phyloP scores from a whole-genome alignment of 75 land plant genomes.

The Cryptomeria japonica region DNA sequence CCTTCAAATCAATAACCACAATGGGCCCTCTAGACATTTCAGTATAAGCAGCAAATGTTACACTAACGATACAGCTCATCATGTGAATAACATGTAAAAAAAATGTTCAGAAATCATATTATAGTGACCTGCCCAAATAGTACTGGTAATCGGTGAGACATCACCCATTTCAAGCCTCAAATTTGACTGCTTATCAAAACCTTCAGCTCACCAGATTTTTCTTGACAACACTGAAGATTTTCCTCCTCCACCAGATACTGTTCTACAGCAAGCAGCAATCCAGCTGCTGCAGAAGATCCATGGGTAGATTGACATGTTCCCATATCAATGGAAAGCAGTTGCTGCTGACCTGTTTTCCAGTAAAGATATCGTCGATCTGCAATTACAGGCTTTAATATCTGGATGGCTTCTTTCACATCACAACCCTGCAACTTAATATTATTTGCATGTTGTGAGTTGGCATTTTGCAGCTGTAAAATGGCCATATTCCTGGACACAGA shows the following conservation, averaged over 20 bases:
- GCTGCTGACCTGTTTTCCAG: background rate
- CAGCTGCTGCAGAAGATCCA: background rate
- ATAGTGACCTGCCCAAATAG: conserved; percentile 1
- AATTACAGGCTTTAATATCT: background rate
- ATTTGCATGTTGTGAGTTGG: background rate
- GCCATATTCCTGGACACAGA: conserved; percentile 1
- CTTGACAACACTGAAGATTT: background rate
- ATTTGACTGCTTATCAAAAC: conserved; percentile 2
- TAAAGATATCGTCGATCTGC: background rate
- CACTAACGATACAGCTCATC: conserved; percentile 6
- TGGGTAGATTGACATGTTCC: background rate
- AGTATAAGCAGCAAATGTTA: background rate
- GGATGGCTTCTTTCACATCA: background rate
- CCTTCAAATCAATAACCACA: background rate
- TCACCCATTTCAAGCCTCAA: background rate
- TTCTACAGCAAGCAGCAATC: background rate
- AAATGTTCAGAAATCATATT: background rate
- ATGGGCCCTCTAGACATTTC: background rate
- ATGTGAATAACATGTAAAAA: background rate
- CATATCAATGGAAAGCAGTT: background rate
- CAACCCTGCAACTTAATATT: background rate
- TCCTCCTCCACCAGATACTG: background rate
- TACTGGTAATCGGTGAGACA: background rate
- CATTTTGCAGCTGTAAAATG: background rate
- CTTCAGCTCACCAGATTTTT: background rate